Evolutionary conservation across 2,329 filamentous ascomycete genomes (phyloP).

Genomic region (Diaporthe sp.): DNA sequence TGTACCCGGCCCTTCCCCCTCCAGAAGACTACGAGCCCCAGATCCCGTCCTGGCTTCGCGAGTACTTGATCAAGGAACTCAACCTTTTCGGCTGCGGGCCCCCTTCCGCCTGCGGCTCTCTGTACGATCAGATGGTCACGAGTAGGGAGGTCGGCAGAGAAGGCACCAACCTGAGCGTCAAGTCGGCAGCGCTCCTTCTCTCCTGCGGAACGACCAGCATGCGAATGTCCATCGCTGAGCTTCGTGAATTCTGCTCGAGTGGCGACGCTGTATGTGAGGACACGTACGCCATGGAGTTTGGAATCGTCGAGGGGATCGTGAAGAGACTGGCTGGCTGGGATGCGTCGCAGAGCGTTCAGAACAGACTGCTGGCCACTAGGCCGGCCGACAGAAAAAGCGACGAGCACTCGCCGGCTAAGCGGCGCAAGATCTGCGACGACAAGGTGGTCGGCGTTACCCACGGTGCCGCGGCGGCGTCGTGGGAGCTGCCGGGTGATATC

Average conservation of each 20-base stretch:
- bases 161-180: slow-evolving; percentile 9
- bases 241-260: not conserved
- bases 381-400: not conserved
- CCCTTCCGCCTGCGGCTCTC: not conserved
- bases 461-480: not conserved
- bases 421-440: not conserved
- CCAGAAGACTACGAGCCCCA: not conserved
- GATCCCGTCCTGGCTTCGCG: slow-evolving; percentile 33
- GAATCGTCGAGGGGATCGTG: not conserved
- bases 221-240: not conserved
- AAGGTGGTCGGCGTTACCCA: not conserved
- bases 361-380: not conserved
- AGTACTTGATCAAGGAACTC: slow-evolving; percentile 27
- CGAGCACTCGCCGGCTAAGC: not conserved
- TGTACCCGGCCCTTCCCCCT: not conserved
- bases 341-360: not conserved
- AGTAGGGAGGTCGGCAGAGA: not conserved
- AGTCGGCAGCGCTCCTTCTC: not conserved
- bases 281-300: slow-evolving; percentile 25
- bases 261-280: not conserved
- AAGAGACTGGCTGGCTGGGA: not conserved
- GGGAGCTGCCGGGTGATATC: slow-evolving; percentile 3
- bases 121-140: slow-evolving; percentile 21
- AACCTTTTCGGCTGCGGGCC: slow-evolving; percentile 28
- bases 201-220: not conserved